phyloP scores from a whole-genome alignment of 2,329 filamentous ascomycete species.

The Pochonia chlamydosporia region DNA sequence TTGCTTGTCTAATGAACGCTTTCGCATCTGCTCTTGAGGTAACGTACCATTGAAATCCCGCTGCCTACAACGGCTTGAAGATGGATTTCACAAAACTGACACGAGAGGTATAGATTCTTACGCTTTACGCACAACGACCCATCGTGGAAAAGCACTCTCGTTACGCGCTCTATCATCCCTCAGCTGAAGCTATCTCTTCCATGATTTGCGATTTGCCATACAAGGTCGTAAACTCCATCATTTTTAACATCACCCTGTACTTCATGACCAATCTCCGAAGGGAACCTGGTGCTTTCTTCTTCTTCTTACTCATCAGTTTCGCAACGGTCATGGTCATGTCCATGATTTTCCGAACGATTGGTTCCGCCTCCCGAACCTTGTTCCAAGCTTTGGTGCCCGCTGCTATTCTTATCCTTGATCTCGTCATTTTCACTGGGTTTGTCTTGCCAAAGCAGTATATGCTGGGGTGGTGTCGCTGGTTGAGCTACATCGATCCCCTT shows the following conservation, averaged over 20 bases:
- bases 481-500: conserved; percentile 75
- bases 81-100: neutral
- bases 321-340: conserved; percentile 71
- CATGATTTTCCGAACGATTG: conserved; percentile 80
- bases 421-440: conserved; percentile 69
- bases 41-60: conserved; percentile 4
- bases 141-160: conserved; percentile 87
- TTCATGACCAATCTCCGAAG: conserved; percentile 81
- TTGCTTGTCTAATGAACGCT: conserved; percentile 80
- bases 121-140: conserved; percentile 79
- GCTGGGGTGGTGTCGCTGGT: conserved; percentile 76
- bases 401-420: conserved; percentile 55
- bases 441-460: conserved; percentile 62
- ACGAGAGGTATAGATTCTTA: conserved; percentile 54
- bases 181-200: conserved; percentile 78
- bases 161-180: conserved; percentile 86
- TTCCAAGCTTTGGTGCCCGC: conserved; percentile 58
- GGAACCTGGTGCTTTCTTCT: conserved; percentile 73
- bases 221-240: conserved; percentile 63
- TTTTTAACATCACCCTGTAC: conserved; percentile 77
- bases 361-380: conserved; percentile 65
- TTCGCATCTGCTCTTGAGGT: conserved; percentile 74
- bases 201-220: conserved; percentile 85
- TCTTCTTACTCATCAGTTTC: conserved; percentile 75
- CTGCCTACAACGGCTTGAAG: neutral